phyloP scores from a whole-genome alignment of 345 rosid genomes.

The Salix viminalis region DNA sequence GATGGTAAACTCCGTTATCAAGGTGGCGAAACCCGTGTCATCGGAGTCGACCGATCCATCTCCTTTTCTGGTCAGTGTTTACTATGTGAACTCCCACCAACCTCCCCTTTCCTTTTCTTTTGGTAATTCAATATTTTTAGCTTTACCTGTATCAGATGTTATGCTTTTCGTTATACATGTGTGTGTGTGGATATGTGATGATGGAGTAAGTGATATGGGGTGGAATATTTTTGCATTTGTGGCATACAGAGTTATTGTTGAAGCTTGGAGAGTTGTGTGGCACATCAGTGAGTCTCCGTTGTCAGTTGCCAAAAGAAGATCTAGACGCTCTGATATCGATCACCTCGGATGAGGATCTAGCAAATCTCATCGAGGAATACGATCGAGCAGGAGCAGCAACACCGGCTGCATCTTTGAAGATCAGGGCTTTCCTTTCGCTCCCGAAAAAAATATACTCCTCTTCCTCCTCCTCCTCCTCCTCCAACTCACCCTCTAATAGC shows the following conservation, averaged over 20 bases:
- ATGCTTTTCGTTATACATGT: not conserved
- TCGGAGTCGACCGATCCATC: constrained; percentile 67
- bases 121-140: not conserved
- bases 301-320: constrained; percentile 83
- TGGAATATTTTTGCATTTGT: constrained; percentile 2
- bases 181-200: not conserved
- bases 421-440: constrained; percentile 69
- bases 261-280: constrained; percentile 76
- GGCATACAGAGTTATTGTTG: constrained; percentile 55
- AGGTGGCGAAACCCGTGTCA: constrained; percentile 88
- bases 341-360: constrained; percentile 80
- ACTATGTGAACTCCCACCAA: not conserved
- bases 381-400: constrained; percentile 39
- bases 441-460: constrained; percentile 33
- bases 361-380: constrained; percentile 85
- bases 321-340: constrained; percentile 78
- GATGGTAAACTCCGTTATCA: constrained; percentile 84
- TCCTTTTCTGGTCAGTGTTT: constrained; percentile 56
- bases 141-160: not conserved
- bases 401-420: constrained; percentile 41
- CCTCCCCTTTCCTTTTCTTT: not conserved
- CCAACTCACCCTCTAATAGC: constrained; percentile 30
- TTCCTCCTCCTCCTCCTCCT: constrained; percentile 29
- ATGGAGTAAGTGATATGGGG: not conserved
- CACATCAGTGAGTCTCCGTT: constrained; percentile 51